Conservation (phyloP, 2,329 filamentous ascomycete species). For the Fusarium euwallaceae region DNA sequence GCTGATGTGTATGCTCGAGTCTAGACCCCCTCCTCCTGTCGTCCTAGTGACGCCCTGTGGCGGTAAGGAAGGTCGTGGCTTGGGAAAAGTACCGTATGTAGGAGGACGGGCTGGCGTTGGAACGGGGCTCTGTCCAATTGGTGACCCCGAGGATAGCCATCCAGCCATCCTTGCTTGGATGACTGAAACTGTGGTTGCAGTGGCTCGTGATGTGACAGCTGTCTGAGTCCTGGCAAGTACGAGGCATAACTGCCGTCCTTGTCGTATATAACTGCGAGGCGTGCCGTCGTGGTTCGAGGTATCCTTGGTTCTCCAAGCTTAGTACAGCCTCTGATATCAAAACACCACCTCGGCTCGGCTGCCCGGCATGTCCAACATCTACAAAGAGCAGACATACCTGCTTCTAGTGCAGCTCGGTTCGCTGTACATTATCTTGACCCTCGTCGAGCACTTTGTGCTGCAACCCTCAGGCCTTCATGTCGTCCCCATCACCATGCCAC, state of each 20-base stretch:
- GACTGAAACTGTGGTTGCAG: neutral
- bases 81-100: neutral
- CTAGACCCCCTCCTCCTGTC: neutral
- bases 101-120: neutral
- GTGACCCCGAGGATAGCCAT: neutral
- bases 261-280: neutral
- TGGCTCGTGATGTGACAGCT: neutral
- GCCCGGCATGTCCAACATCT: neutral
- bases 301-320: neutral
- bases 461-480: conserved; percentile 4
- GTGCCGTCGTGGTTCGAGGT: neutral
- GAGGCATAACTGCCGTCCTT: neutral
- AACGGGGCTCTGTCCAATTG: neutral
- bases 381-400: neutral
- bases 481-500: conserved; percentile 10
- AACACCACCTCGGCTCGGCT: neutral
- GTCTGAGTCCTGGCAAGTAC: neutral
- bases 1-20: neutral
- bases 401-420: neutral
- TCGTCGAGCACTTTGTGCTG: conserved; percentile 7
- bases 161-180: neutral
- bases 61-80: neutral
- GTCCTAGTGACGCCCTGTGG: neutral
- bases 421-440: conserved; percentile 13
- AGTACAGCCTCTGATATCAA: neutral